Base-by-base conservation (phyloP, 805 yeast genomes). In the Cyberlindnera veronae region DNA sequence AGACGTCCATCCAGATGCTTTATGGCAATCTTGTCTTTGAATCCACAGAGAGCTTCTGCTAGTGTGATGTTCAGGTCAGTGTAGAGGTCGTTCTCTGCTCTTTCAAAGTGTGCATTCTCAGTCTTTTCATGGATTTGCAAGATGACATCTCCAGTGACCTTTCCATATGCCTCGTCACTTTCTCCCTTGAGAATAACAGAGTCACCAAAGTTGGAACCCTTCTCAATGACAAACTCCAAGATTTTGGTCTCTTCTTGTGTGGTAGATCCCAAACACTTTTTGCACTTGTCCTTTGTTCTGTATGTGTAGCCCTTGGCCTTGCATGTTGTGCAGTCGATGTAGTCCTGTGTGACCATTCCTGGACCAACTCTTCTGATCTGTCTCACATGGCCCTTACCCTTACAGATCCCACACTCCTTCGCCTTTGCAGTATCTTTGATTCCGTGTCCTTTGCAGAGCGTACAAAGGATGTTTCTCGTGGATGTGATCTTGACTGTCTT, bases 1-100 rank as follows among this genome's bases (percentile, higher is more conserved):
- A 79, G 75, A 46, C 97, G 76, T 14, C 83, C 90, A 61, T 93
- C 98, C 40, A 90, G 69, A 48, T 87, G 93, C 48, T 75, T 76
- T 9, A 84, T 64, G 2, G 88, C 67, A 11, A 75, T 72, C 37
- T 76, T 72, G 20, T 80, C 67, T 26, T 74, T 65, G 53, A 90
- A 83, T 3, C 98, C 98, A 44, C 87, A 75, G n/a, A 91, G 67
- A 0, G 96, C 81, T 49, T 91, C 98, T 12, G 77, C 77, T 37
- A 91, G 66, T 2, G 95, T 69, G 29, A 91, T 75, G 7, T 66
- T 67, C 29, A 80, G 62, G 21, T 70, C 66, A 3, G 86, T 72
- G 49, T 76, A 76, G 36, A 93, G 63, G 58, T 90, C 91, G 46
- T 77, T 61, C 8, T 77, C 82, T 30, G 71, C 68, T 40, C 93